These are phyloP conservation scores for Ganoderma lingzhi DNA, from an alignment of 1,284 basidiomycete species.

Conservation along the genomic window DNA sequence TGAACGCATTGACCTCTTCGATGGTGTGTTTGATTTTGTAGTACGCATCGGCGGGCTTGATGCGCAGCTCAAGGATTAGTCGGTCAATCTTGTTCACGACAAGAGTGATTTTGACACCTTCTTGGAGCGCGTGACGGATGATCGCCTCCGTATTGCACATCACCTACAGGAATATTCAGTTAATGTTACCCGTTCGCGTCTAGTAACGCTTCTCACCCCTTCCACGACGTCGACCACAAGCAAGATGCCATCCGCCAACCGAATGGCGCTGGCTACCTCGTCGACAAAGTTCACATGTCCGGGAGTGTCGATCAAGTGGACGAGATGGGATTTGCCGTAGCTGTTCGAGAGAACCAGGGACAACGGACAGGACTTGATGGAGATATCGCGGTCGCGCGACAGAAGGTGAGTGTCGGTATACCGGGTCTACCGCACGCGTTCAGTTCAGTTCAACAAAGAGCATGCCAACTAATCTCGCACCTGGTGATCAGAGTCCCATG, in stretches of 20 bases:
- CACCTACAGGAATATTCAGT: slow-evolving; percentile 4
- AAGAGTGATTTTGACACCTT: slow-evolving; percentile 90
- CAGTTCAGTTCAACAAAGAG: not conserved
- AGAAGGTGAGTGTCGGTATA: slow-evolving; percentile 97
- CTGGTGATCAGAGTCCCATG: slow-evolving; percentile 90
- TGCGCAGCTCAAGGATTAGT: slow-evolving; percentile 93
- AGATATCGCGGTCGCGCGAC: slow-evolving; percentile 89
- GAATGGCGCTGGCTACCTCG: slow-evolving; percentile 90
- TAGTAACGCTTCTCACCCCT: slow-evolving; percentile 63
- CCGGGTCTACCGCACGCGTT: slow-evolving; percentile 61
- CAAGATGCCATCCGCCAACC: slow-evolving; percentile 93
- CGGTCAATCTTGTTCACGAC: slow-evolving; percentile 99
- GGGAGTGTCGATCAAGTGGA: slow-evolving; percentile 97
- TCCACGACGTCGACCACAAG: slow-evolving; percentile 97
- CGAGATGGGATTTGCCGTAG: slow-evolving; percentile 89
- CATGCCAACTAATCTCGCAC: slow-evolving; percentile 54
- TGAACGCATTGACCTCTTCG: slow-evolving; percentile 97
- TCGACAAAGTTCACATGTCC: slow-evolving; percentile 99
- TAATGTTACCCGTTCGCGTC: not conserved
- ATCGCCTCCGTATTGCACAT: slow-evolving; percentile 92
- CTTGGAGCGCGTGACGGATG: slow-evolving; percentile 88
- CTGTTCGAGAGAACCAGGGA: slow-evolving; percentile 92
- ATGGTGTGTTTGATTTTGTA: slow-evolving; percentile 99
- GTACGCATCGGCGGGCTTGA: slow-evolving; percentile 96
- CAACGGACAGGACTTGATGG: slow-evolving; percentile 97